A percentile compares a stretch with the other conserved stretches of the same genome.
These are phyloP conservation scores for Phyllosticta citrichinensis DNA, from an alignment of 2,329 filamentous ascomycete genomes.

Conservation along the genomic window DNA sequence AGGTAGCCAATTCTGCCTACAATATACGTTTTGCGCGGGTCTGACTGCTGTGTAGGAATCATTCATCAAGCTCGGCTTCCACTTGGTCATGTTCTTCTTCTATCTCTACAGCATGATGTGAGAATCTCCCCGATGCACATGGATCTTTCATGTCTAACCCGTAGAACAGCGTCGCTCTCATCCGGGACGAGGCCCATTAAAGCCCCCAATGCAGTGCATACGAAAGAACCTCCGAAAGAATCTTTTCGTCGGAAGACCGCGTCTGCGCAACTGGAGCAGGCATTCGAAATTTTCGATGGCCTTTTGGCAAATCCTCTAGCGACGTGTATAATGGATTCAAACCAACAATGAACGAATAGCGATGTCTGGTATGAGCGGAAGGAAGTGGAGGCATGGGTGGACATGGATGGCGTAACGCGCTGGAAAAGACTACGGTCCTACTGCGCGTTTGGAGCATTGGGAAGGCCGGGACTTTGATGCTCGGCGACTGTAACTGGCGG, in stretches of 20 bases:
- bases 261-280: background rate
- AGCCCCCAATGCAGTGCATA: background rate
- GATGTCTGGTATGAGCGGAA: background rate
- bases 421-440: background rate
- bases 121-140: background rate
- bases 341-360: background rate
- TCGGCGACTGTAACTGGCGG: background rate
- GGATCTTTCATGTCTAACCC: slow-evolving; percentile 14
- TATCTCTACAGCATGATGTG: slow-evolving; percentile 95
- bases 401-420: background rate
- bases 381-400: background rate
- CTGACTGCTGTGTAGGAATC: slow-evolving; percentile 60
- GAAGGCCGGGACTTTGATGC: background rate
- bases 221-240: background rate
- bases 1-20: slow-evolving; percentile 45
- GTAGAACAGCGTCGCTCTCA: slow-evolving; percentile 59
- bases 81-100: slow-evolving; percentile 99
- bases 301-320: background rate
- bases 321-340: background rate
- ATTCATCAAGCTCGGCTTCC: slow-evolving; percentile 97
- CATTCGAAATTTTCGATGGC: background rate
- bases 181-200: slow-evolving; percentile 88
- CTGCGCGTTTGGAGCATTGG: background rate
- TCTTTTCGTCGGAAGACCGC: background rate
- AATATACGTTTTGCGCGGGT: background rate